A percentile compares a stretch with the other conserved stretches of the same genome.
phyloP scores from a whole-genome alignment of 108 stramenopile genomes.

The Fistulifera pelliculosa region DNA sequence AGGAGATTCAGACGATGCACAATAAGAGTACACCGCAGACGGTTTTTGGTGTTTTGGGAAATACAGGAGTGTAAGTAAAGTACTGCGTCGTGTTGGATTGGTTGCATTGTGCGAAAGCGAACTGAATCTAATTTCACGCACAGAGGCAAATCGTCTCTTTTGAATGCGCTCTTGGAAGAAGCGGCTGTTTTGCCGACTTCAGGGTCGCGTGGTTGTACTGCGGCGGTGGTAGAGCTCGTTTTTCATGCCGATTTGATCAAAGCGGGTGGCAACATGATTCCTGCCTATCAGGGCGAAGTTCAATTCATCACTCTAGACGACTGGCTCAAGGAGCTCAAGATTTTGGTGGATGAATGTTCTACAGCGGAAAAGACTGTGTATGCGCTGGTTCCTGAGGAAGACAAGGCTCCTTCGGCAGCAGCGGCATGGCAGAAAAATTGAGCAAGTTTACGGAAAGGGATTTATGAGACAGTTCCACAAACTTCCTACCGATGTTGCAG shows the following conservation, averaged over 20 bases:
- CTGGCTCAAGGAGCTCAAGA: conserved; percentile 19
- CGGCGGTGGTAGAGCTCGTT: conserved; percentile 25
- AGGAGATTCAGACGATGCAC: conserved; percentile 9
- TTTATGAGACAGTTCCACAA: conserved; percentile 15
- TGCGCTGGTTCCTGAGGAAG: conserved; percentile 12
- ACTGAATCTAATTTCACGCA: conserved; percentile 16
- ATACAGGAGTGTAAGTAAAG: no score
- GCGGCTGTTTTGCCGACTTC: conserved; percentile 28
- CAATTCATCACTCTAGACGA: conserved; percentile 25
- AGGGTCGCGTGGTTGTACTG: conserved; percentile 27
- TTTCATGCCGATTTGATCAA: conserved; percentile 14
- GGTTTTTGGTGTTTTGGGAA: conserved; percentile 19
- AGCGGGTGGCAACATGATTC: conserved; percentile 4
- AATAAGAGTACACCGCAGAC: conserved; percentile 11
- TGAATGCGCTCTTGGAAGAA: conserved; percentile 29
- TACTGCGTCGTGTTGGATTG: no score
- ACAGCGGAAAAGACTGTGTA: no score
- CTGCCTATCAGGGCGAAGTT: conserved; percentile 19
- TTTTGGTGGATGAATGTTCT: conserved; percentile 20
- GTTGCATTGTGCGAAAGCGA: no score
- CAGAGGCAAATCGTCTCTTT: conserved; percentile 11
- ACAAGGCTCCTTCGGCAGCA: conserved; percentile 22
- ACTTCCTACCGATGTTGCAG: conserved; percentile 9
- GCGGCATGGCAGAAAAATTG: conserved; percentile 43
- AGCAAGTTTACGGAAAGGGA: conserved; percentile 36